Evolutionary conservation across 148 eudicot genomes (phyloP).

Genomic region (Rhododendron henanense): DNA sequence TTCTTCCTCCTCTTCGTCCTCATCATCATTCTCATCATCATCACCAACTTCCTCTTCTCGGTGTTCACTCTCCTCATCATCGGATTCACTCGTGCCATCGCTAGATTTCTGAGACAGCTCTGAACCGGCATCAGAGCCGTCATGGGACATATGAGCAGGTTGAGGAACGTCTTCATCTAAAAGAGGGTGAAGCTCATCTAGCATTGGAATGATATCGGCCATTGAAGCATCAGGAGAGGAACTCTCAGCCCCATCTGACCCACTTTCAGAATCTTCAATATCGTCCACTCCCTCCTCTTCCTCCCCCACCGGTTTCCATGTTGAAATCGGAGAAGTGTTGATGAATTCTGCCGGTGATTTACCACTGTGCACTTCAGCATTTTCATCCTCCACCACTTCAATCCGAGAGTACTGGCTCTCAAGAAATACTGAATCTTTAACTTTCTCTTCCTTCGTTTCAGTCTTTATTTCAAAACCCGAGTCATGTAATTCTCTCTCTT

Average conservation of each 20-base stretch:
- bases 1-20: conserved; percentile 44
- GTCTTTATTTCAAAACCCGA: not conserved
- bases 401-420: conserved; percentile 10
- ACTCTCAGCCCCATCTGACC: conserved; percentile 35
- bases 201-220: conserved; percentile 39
- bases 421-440: conserved; percentile 8
- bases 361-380: conserved; percentile 5
- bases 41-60: conserved; percentile 29
- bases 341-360: conserved; percentile 8
- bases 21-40: conserved; percentile 35
- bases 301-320: conserved; percentile 20
- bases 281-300: conserved; percentile 12
- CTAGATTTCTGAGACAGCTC: conserved; percentile 20
- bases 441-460: conserved; percentile 11
- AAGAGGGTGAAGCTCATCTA: conserved; percentile 46
- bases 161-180: conserved; percentile 30
- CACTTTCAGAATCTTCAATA: conserved; percentile 27
- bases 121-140: conserved; percentile 24
- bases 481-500: not conserved
- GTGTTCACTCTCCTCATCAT: conserved; percentile 15
- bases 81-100: conserved; percentile 22
- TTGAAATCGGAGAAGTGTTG: conserved; percentile 7
- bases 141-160: conserved; percentile 19
- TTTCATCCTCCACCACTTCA: conserved; percentile 12
- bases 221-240: conserved; percentile 44